These are phyloP conservation scores for Auriculariales sp. DNA, from an alignment of 768 basidiomycete species.

Conservation along the genomic window DNA sequence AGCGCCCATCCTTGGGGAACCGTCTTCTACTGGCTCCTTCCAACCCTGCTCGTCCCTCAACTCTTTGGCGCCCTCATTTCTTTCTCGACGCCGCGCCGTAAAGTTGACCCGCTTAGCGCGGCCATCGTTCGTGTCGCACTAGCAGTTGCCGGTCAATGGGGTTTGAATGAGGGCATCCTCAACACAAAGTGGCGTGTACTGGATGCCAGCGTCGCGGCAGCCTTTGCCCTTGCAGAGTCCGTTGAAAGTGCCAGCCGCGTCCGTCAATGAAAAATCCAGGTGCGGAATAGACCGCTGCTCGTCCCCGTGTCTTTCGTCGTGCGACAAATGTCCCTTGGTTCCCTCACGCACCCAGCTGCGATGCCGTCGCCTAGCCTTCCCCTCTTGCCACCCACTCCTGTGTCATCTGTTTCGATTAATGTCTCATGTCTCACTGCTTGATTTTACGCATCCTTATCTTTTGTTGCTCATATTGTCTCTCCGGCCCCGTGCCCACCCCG, in stretches of 20 bases:
- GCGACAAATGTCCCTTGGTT: too few species aligned
- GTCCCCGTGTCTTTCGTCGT: too few species aligned
- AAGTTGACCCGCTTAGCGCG: slow-evolving; percentile 47
- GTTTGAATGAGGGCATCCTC: slow-evolving; percentile 30
- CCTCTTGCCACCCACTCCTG: too few species aligned
- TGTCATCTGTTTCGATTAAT: too few species aligned
- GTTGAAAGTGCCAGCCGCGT: slow-evolving; percentile 24
- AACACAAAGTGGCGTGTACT: slow-evolving; percentile 42
- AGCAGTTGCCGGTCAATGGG: slow-evolving; percentile 9
- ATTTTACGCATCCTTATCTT: too few species aligned
- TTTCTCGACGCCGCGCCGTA: slow-evolving; percentile 31
- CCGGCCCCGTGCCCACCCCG: too few species aligned
- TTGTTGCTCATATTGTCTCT: too few species aligned
- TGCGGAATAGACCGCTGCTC: too few species aligned
- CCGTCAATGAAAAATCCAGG: not conserved
- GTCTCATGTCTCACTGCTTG: too few species aligned
- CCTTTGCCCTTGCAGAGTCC: slow-evolving; percentile 57
- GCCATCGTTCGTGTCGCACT: slow-evolving; percentile 47
- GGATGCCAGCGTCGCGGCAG: slow-evolving; percentile 37
- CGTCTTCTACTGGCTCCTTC: slow-evolving; percentile 47
- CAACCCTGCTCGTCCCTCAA: slow-evolving; percentile 43
- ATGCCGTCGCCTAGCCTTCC: too few species aligned
- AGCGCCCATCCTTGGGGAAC: slow-evolving; percentile 36
- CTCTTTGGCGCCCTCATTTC: slow-evolving; percentile 46
- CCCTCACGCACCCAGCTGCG: too few species aligned